These are phyloP conservation scores for Anaeramoeba flamelloides DNA, from an alignment of 78 protist species.

Conservation along the genomic window DNA sequence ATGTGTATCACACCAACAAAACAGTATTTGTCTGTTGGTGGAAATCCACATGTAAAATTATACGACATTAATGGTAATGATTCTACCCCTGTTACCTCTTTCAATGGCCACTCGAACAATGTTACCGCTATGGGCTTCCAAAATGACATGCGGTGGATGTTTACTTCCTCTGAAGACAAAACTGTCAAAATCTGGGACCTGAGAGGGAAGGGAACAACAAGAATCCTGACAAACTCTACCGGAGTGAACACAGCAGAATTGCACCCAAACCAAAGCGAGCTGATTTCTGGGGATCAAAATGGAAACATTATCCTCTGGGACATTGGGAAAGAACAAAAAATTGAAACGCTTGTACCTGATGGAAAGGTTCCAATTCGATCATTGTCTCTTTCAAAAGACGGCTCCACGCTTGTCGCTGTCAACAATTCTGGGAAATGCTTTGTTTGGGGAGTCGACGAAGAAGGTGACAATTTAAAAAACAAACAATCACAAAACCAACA, in stretches of 20 bases:
- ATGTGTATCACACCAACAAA: constrained; percentile 67
- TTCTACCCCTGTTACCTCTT: no score
- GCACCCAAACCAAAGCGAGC: constrained; percentile 81
- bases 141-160: constrained; percentile 68
- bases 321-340: constrained; percentile 41
- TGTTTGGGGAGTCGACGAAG: constrained; percentile 39
- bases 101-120: constrained; percentile 68
- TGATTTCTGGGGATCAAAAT: constrained; percentile 63
- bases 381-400: constrained; percentile 41
- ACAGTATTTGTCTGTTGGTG: constrained; percentile 68
- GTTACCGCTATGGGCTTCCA: constrained; percentile 73
- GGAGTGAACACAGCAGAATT: constrained; percentile 55
- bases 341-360: constrained; percentile 29
- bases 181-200: constrained; percentile 85
- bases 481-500: constrained; percentile 6
- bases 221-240: no score
- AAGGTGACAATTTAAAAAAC: no score
- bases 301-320: constrained; percentile 78
- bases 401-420: constrained; percentile 44
- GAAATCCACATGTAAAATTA: constrained; percentile 59
- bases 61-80: constrained; percentile 41
- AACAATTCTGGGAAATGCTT: constrained; percentile 59
- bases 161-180: constrained; percentile 73
- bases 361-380: constrained; percentile 55
- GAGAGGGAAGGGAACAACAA: no score